Evolutionary conservation across 306 rosid species (phyloP).

Genomic region (Prunus campanulata): DNA sequence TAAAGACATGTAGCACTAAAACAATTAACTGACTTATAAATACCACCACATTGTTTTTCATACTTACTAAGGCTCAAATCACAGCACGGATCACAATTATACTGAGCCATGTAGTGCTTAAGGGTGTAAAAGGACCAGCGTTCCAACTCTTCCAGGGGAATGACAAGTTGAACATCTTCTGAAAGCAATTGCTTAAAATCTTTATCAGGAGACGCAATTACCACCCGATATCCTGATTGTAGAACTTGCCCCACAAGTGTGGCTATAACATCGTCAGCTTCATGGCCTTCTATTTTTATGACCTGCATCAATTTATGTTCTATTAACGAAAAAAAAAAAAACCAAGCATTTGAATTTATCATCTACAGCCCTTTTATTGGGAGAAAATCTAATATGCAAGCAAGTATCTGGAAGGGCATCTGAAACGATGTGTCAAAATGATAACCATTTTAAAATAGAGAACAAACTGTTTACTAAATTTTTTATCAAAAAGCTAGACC

Average conservation of each 20-base stretch:
- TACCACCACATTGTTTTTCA: neutral
- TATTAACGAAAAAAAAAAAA: slow-evolving; percentile 10
- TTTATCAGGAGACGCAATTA: slow-evolving; percentile 94
- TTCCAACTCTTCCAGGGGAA: slow-evolving; percentile 73
- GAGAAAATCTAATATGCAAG: neutral
- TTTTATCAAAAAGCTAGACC: neutral
- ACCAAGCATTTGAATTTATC: neutral
- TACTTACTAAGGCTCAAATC: slow-evolving; percentile 90
- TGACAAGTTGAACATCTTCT: slow-evolving; percentile 84
- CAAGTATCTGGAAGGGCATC: neutral
- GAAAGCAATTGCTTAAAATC: slow-evolving; percentile 95
- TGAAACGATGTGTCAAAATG: neutral
- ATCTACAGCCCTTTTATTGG: neutral
- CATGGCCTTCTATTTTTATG: slow-evolving; percentile 68
- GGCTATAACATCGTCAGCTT: slow-evolving; percentile 97
- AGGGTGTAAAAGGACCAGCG: slow-evolving; percentile 95
- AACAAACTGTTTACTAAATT: neutral
- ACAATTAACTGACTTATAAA: neutral
- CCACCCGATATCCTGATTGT: slow-evolving; percentile 53
- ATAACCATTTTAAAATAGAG: neutral
- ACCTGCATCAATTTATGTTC: slow-evolving; percentile 41
- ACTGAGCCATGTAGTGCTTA: slow-evolving; percentile 73
- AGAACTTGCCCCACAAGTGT: slow-evolving; percentile 76
- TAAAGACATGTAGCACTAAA: neutral
- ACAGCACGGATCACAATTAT: slow-evolving; percentile 73